phyloP scores from a whole-genome alignment of 2,329 filamentous ascomycete genomes.

The Paecilomyces niveus region DNA sequence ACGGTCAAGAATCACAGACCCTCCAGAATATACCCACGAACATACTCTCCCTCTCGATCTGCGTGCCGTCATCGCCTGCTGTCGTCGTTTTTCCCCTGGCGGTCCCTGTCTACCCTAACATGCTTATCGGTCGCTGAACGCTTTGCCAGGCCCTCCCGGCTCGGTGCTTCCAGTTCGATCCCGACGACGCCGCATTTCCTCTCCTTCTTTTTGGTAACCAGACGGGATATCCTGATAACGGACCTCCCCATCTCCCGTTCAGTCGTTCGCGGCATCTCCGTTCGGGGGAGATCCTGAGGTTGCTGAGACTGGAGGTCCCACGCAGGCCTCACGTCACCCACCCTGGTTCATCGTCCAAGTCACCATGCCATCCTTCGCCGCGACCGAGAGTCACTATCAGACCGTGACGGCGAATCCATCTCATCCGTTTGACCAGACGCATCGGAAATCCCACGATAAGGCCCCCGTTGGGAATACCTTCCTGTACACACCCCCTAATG shows the following conservation, averaged over 20 bases:
- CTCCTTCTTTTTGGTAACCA: neutral
- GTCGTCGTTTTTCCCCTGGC: neutral
- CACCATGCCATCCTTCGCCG: conserved; percentile 33
- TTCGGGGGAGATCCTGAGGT: neutral
- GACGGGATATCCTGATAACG: neutral
- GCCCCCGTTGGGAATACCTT: conserved; percentile 39
- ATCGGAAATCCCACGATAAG: conserved; percentile 39
- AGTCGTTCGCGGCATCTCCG: neutral
- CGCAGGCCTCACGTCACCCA: conserved; percentile 25
- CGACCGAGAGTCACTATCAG: conserved; percentile 26
- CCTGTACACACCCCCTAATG: conserved; percentile 39
- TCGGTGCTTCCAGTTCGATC: conserved; percentile 12
- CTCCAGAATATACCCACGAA: neutral
- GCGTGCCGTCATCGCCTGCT: neutral
- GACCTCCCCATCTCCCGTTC: neutral
- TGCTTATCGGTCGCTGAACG: conserved; percentile 18
- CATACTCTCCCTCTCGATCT: neutral
- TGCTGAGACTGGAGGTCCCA: conserved; percentile 9
- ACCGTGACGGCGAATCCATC: conserved; percentile 25
- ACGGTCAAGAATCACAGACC: too few species aligned
- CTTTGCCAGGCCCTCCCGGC: conserved; percentile 16
- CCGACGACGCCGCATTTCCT: conserved; percentile 5
- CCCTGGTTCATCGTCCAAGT: conserved; percentile 2
- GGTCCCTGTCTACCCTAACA: conserved; percentile 11
- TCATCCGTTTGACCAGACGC: conserved; percentile 33